Base-by-base conservation (phyloP, 495 filamentous ascomycete genomes). In the Penicillium steckii region DNA sequence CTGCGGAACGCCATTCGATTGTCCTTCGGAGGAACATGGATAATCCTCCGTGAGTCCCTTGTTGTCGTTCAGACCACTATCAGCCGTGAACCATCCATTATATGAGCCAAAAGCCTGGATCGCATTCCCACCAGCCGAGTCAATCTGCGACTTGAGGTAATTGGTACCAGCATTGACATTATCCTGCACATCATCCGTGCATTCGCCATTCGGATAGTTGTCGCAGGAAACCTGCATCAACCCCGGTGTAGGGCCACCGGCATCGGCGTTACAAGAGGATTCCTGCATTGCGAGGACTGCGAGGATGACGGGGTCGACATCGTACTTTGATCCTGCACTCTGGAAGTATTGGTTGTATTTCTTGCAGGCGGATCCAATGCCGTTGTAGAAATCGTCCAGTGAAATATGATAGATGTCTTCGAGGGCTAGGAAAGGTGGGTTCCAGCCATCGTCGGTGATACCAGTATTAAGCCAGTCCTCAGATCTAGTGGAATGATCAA, bases 231-330 rank as follows among this genome's bases (percentile, higher is more conserved):
- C 67, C 47, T 71, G 68, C 68, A 71, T 71, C 26, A 69, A 52
- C 5, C 68, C 68, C 0, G 68, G 68, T 4, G 68, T 71, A 1
- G 61, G 56, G 0, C 64, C 64, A 13, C 68, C 64, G 18, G 67
- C 68, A 32, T 60, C 25, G 23, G 66, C 66, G 29, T 69, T 63
- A 59, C 67, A 71, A 15, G 61, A 68, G 4, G 67, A 69, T 48
- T 69, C 68, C 50, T 70, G 67, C 65, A 71, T 71, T 9, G 68
- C 64, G 26, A 71, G 62, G 19, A 65, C 61, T 30, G 68, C 67
- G 10, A 71, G 48, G 43, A 71, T 64, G 23, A 63, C 62, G 6
- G 67, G 64, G 44, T 68, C 67, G 24, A 71, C 57, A 29, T 46
- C 37, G 54, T 68, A 67, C 19, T 63, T 55, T 4, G 58, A 54